phyloP scores from a whole-genome alignment of 1,139 yeast genomes.

The Geotrichum aggregatum region DNA sequence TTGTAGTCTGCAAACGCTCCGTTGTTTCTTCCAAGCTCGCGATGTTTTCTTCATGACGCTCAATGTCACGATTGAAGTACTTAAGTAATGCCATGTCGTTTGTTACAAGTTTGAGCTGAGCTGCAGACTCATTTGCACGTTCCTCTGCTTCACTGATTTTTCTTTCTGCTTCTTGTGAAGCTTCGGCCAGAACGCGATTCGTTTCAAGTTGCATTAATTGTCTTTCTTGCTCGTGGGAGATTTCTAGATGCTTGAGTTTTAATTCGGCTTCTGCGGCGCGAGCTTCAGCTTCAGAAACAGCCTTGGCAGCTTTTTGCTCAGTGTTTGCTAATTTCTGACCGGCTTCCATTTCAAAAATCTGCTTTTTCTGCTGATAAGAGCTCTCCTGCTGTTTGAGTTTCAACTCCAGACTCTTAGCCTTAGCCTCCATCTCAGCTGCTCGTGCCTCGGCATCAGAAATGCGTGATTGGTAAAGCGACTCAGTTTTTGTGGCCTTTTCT shows the following conservation, averaged over 20 bases:
- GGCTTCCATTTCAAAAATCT: neutral
- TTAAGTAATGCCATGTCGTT: slow-evolving; percentile 16
- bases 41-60: slow-evolving; percentile 24
- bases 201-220: slow-evolving; percentile 3
- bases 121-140: slow-evolving; percentile 21
- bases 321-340: neutral
- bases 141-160: slow-evolving; percentile 21
- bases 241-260: slow-evolving; percentile 6
- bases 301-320: neutral
- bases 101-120: slow-evolving; percentile 16
- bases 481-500: neutral
- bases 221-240: slow-evolving; percentile 8
- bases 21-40: slow-evolving; percentile 25
- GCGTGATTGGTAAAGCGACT: neutral
- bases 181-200: neutral
- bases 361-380: neutral
- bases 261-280: slow-evolving; percentile 7
- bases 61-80: slow-evolving; percentile 19
- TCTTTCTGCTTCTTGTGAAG: neutral
- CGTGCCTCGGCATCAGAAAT: neutral
- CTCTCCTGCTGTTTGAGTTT: neutral
- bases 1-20: slow-evolving; percentile 25
- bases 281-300: neutral
- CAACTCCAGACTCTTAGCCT: neutral
- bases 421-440: slow-evolving; percentile 3